phyloP scores from a whole-genome alignment of 1,284 basidiomycete genomes.

The Sanguinoderma infundibulare region DNA sequence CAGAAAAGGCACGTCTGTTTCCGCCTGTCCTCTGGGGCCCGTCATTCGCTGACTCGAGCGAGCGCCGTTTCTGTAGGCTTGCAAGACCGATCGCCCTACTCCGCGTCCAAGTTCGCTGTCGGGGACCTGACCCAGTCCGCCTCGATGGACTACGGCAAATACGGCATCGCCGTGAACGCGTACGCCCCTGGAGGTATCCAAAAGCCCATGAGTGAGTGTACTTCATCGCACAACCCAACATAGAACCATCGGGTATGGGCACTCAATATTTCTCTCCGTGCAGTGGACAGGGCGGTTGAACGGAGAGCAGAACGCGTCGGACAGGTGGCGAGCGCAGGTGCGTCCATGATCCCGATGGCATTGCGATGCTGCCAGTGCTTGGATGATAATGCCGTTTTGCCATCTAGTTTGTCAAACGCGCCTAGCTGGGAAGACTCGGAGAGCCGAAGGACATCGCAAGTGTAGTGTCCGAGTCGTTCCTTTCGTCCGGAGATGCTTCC shows the following conservation, averaged over 20 bases:
- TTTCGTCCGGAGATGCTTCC: slow-evolving; percentile 36
- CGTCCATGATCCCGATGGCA: too few relatives aligned
- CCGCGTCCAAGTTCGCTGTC: slow-evolving; percentile 31
- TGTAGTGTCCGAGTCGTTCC: slow-evolving; percentile 41
- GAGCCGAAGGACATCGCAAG: slow-evolving; percentile 38
- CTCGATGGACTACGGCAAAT: slow-evolving; percentile 27
- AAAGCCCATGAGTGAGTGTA: slow-evolving; percentile 24
- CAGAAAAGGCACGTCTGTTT: slow-evolving; percentile 34
- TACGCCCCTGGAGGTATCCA: slow-evolving; percentile 28
- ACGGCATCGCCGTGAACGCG: slow-evolving; percentile 29
- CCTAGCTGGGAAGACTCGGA: slow-evolving; percentile 30
- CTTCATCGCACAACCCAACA: too few relatives aligned
- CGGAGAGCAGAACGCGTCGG: too few relatives aligned
- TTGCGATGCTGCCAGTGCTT: too few relatives aligned
- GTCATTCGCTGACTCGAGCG: too few relatives aligned
- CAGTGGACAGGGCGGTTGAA: slow-evolving; percentile 18
- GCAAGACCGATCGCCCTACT: slow-evolving; percentile 20
- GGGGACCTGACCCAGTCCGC: slow-evolving; percentile 29
- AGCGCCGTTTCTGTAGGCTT: slow-evolving; percentile 11
- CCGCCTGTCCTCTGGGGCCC: too few relatives aligned
- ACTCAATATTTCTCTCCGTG: not conserved
- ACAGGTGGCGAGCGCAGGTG: too few relatives aligned
- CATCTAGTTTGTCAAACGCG: too few relatives aligned
- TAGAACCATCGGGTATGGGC: not conserved
- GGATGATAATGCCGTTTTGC: too few relatives aligned